These are phyloP conservation scores for Trichoderma endophyticum DNA, from an alignment of 2,329 filamentous ascomycete genomes.

Conservation along the genomic window DNA sequence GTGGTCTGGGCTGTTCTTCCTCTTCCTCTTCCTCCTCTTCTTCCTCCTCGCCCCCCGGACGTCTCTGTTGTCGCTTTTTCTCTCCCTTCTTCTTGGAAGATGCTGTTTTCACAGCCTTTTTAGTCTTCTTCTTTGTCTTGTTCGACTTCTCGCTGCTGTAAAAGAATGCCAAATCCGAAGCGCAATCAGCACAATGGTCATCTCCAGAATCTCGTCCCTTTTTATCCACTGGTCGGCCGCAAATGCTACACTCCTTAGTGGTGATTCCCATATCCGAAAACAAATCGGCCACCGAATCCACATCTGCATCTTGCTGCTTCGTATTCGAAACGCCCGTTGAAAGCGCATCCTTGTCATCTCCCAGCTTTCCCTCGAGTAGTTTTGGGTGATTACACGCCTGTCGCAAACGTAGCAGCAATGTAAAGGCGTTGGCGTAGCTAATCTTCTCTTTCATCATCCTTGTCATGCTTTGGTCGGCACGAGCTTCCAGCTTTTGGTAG, in stretches of 20 bases:
- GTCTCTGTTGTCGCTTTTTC: conserved; percentile 36
- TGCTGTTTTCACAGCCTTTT: conserved; percentile 44
- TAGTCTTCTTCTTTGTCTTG: conserved; percentile 34
- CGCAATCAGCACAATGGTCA: conserved; percentile 69
- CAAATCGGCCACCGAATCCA: conserved; percentile 82
- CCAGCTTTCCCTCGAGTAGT: conserved; percentile 79
- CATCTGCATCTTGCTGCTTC: conserved; percentile 56
- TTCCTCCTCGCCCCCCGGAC: conserved; percentile 32
- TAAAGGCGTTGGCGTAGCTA: conserved; percentile 91
- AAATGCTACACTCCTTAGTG: conserved; percentile 78
- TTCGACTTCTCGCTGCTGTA: conserved; percentile 44
- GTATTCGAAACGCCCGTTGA: conserved; percentile 55
- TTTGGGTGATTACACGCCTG: conserved; percentile 95
- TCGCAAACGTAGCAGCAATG: conserved; percentile 81
- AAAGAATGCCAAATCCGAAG: conserved; percentile 67
- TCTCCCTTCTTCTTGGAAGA: conserved; percentile 28
- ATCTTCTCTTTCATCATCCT: conserved; percentile 81
- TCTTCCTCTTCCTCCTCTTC: conserved; percentile 22
- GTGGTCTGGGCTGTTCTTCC: conserved; percentile 27
- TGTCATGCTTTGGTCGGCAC: conserved; percentile 82
- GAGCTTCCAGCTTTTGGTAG: conserved; percentile 77
- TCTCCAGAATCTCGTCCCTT: conserved; percentile 41
- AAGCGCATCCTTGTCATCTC: conserved; percentile 82
- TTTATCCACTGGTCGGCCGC: conserved; percentile 63
- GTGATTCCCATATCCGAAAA: conserved; percentile 80